Conservation (phyloP, 257 asterid species). For the Verbena officinalis region DNA sequence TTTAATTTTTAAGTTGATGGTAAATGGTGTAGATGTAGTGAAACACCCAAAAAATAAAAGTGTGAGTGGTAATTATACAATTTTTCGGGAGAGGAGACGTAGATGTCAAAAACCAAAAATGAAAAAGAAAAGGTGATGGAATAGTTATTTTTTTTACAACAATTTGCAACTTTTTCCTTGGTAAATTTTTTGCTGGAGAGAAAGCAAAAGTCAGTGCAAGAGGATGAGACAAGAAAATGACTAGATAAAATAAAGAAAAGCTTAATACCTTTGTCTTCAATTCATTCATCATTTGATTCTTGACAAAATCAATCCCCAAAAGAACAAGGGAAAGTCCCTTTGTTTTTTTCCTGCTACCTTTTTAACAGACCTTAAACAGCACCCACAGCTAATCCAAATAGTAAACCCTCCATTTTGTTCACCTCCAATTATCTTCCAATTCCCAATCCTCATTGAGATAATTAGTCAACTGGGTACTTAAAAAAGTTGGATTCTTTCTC, state of each 20-base stretch:
- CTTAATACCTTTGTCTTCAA: conserved; percentile 27
- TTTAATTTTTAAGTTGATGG: no score
- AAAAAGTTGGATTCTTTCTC: conserved; percentile 19
- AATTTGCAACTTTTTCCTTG: background rate
- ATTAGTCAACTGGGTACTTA: background rate
- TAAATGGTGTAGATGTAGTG: no score
- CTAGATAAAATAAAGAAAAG: conserved; percentile 20
- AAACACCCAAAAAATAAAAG: no score
- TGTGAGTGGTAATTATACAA: no score
- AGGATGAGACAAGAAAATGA: conserved; percentile 33
- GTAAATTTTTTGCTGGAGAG: background rate
- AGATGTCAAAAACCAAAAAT: no score
- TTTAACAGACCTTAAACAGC: conserved; percentile 25
- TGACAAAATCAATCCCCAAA: conserved; percentile 25
- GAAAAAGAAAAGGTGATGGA: no score
- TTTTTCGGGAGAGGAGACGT: no score
- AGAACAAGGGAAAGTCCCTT: conserved; percentile 11
- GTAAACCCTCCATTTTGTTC: conserved; percentile 17
- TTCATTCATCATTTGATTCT: conserved; percentile 36
- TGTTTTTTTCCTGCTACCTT: conserved; percentile 16
- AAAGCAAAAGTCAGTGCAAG: background rate
- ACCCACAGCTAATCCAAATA: conserved; percentile 40
- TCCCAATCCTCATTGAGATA: conserved; percentile 19
- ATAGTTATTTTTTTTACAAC: no score
- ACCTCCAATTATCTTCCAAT: conserved; percentile 11